Evolutionary conservation across 345 rosid species (phyloP), one percentile per base, ranked within the genome.

Genomic region (Iberis pinnata): DNA sequence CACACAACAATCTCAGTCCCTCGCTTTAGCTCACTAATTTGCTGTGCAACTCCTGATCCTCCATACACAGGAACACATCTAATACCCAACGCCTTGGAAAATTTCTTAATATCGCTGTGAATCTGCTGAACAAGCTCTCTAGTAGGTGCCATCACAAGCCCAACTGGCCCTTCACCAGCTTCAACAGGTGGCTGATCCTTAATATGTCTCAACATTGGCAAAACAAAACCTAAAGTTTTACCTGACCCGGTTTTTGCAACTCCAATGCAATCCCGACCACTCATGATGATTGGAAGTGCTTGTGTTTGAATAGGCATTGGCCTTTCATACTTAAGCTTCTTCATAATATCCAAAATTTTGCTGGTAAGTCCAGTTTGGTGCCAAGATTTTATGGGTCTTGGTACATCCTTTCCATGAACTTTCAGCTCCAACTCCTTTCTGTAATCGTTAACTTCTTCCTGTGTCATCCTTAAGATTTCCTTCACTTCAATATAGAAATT

Each of bases 81-180:
- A 50, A 87, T 53, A 54, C 89, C 92, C 76, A 81, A 43, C 22
- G 63, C 68, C 81, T 79, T 84, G 49, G 89, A 49, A 68, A 90
- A 90, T 74, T 87, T 88, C 78, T 48, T 84, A 51, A 84, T 78
- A 65, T 92, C 98, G 47, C 88, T 83, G 78, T 88, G 96, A 60
- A 92, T 88, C 78, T 92, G 96, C 73, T 85, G 95, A 55, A 83
- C 95, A 73, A 83, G 98, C 83, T 92, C 96, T 68, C 98, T 92
- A 0, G 98, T 88, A 46, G 98, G 98, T 58, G 98, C 98, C 98
- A 92, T 92, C 59, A 92, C 78, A 54, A 92, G 89, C 55, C 89
- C 96, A 54, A 88, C 70, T 3, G 96, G 98, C 40, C 98, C 98
- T 52, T 92, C 98, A 43, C 93, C 98, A 61, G 96, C 83, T 53